Conservation (phyloP, 352 stramenopile genomes). For the Pythium graminicola region DNA sequence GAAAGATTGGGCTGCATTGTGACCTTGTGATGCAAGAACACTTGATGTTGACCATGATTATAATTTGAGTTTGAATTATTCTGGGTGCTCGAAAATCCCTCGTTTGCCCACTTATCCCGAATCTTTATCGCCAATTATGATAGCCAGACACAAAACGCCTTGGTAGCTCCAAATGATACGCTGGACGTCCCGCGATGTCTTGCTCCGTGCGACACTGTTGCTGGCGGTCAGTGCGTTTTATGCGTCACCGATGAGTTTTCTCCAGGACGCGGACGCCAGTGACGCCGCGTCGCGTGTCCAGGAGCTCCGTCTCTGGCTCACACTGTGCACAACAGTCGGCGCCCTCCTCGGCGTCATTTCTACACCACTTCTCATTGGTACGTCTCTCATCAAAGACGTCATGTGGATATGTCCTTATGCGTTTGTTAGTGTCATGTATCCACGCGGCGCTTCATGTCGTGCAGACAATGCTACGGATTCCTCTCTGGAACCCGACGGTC, state of each 20-base stretch:
- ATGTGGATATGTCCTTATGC: not conserved
- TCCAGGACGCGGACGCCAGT: not conserved
- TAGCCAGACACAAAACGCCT: not conserved
- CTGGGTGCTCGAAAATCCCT: too few relatives aligned
- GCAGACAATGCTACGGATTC: slow-evolving; percentile 3
- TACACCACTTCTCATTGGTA: slow-evolving; percentile 23
- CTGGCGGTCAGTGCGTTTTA: slow-evolving; percentile 12
- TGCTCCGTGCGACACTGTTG: slow-evolving; percentile 19
- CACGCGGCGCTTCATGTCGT: slow-evolving; percentile 18
- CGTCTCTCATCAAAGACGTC: not conserved
- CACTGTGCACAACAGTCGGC: slow-evolving; percentile 15
- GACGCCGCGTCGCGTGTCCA: not conserved
- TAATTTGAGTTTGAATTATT: too few relatives aligned
- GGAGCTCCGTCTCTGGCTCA: slow-evolving; percentile 18
- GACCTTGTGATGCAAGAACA: too few relatives aligned
- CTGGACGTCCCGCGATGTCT: slow-evolving; percentile 11
- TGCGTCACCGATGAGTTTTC: slow-evolving; percentile 6
- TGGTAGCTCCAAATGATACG: not conserved
- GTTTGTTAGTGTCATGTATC: slow-evolving; percentile 11
- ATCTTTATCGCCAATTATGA: too few relatives aligned
- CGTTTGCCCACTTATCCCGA: too few relatives aligned
- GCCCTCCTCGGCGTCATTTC: slow-evolving; percentile 22
- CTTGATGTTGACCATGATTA: too few relatives aligned
- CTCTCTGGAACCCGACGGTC: too few relatives aligned
- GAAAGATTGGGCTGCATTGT: too few relatives aligned